Conservation (phyloP, 202 grass and related monocot species). For the Brachypodium distachyon region DNA sequence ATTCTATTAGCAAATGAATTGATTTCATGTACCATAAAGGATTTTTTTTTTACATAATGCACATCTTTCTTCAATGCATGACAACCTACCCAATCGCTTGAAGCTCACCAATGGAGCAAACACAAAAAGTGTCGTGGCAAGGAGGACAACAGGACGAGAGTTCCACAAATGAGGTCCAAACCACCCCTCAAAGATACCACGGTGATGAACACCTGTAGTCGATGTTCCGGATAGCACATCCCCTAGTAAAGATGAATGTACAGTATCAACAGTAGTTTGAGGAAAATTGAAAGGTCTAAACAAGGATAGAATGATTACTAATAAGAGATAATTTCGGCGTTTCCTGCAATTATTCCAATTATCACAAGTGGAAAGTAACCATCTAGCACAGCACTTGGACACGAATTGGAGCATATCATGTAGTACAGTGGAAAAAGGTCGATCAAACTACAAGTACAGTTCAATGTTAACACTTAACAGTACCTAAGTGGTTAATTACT, state of each 20-base stretch:
- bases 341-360: background rate
- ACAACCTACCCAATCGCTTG: constrained; percentile 51
- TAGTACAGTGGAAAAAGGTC: background rate
- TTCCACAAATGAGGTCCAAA: constrained; percentile 80
- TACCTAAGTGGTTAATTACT: no score
- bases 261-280: background rate
- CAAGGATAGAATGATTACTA: background rate
- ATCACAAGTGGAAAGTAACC: background rate
- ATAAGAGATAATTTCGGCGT: background rate
- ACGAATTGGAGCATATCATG: background rate
- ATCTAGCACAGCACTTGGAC: background rate
- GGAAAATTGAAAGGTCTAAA: background rate
- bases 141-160: constrained; percentile 61
- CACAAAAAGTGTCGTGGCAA: constrained; percentile 57
- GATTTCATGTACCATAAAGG: background rate
- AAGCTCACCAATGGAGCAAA: constrained; percentile 64
- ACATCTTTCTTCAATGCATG: background rate
- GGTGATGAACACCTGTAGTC: constrained; percentile 61
- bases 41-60: background rate
- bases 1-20: background rate
- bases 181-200: constrained; percentile 82
- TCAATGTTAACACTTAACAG: background rate
- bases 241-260: constrained; percentile 18
- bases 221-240: constrained; percentile 97
- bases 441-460: background rate